Base-by-base conservation (phyloP, 129 eudicot genomes). In the Dittrichia graveolens region DNA sequence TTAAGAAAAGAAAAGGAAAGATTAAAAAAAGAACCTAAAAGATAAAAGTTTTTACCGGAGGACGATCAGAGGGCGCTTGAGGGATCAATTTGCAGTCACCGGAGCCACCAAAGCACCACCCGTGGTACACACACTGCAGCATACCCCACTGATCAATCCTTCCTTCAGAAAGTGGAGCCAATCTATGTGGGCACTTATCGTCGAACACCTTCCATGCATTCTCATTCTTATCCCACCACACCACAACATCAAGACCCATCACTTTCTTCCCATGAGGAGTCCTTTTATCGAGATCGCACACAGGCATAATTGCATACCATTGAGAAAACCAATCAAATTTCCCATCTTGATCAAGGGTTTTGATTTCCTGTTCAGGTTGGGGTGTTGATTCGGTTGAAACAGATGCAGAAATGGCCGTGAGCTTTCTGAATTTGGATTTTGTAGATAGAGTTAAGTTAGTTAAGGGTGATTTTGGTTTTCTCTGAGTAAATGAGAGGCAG, bases 121-220 rank as follows among this genome's bases (percentile, higher is more conserved):
- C 97, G 67, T 92, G 97, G 75, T 92, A 92, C 31, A 88, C 97
- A 75, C 97, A 92, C 75, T 92, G 97, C 79, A 92, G 53, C 68
- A 96, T 79, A 2, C 96, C 97, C 89, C 87, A 88, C 16, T 84
- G 89, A 86, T 92, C 97, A 72, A 92, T 92, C 76, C 97, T 86
- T 3, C 97, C 97, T 73, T 92, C 87, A 8, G 96, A 88, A 64
- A 91, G 80, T 5, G 96, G 97, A 46, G 97, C 94, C 78, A 89
- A 75, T 54, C 96, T 63, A 48, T 89, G 97, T 14, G 97, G 97
- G 74, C 97, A 92, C 8, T 13, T 57, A 77, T 92, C 97, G 41
- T 89, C 91, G 72, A 92, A 86, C 75, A 89, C 97, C 85, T 89
- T 89, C 97, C 96, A 92, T 44, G 39, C 86, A 69, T 56, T 74